Percentiles rank a stretch among this genome's conserved stretches.
These are phyloP conservation scores for Spathaspora sp. DNA, from an alignment of 805 yeast species.

Conservation along the genomic window DNA sequence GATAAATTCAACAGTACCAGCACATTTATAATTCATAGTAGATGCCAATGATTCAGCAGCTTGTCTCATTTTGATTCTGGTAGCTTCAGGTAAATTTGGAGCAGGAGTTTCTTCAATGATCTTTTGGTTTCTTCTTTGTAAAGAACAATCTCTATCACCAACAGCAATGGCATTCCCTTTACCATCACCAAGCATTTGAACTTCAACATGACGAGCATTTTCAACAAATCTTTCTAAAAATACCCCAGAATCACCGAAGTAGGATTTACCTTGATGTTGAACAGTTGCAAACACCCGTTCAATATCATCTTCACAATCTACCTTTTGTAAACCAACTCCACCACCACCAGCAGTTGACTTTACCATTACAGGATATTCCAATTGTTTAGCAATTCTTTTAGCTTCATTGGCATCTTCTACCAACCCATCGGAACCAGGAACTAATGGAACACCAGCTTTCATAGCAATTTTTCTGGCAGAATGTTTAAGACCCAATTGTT, in stretches of 20 bases:
- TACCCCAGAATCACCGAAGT: constrained; percentile 94
- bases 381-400: constrained; percentile 60
- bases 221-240: constrained; percentile 93
- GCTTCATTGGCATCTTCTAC: constrained; percentile 74
- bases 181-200: constrained; percentile 97
- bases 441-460: constrained; percentile 90
- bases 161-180: constrained; percentile 86
- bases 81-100: constrained; percentile 80
- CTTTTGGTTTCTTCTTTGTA: constrained; percentile 96
- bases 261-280: constrained; percentile 88
- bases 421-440: constrained; percentile 87
- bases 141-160: constrained; percentile 96
- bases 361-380: constrained; percentile 91
- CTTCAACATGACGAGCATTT: constrained; percentile 93
- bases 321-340: constrained; percentile 95
- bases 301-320: constrained; percentile 76
- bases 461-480: constrained; percentile 94
- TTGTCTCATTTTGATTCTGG: constrained; percentile 68
- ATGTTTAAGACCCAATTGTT: constrained; percentile 89
- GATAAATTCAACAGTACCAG: constrained; percentile 96
- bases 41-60: constrained; percentile 85
- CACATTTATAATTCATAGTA: constrained; percentile 86
- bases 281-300: constrained; percentile 85
- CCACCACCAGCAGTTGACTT: constrained; percentile 99
- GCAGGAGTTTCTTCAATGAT: constrained; percentile 98